Evolutionary conservation across 805 yeast species (phyloP), one percentile per base, ranked within the genome.

Genomic region (Komagataella kurtzmanii): DNA sequence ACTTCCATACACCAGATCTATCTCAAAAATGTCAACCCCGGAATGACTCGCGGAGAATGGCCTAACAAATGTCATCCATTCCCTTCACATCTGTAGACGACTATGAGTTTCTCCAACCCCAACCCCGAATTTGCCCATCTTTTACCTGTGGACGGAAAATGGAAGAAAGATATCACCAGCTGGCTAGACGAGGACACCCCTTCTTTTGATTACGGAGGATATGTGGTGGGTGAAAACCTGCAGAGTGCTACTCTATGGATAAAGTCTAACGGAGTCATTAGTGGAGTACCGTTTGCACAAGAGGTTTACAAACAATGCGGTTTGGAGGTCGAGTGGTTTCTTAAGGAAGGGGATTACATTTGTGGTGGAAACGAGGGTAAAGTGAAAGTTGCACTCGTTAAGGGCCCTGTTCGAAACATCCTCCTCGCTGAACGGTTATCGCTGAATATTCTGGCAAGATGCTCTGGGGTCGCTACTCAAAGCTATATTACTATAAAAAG

Each of bases 141-240:
- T 46, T 72, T 91, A 24, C 96, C 97, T 0, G 67, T 73, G 4
- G 79, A 77, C 52, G 95, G 96, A 3, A 71, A 70, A 49, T 91
- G 98, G 98, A 88, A 81, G 62, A 77, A 76, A 50, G 83, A 82
- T 54, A 79, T 91, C 55, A 79, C 88, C 7, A 73, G 70, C 47
- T 90, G 88, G 83, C 70, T 90, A 12, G 71, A 77, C 4, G 98
- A 90, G 61, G 98, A 90, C 60, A 91, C 86, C 14, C 97, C 98
- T 1, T 80, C 95, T 0, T 91, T 91, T 59, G 98, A 90, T 65
- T 85, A 83, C 59, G 98, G 98, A 40, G 98, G 97, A 2, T 88
- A 70, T 60, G 98, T 91, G 2, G 98, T 91, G n/a, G 97, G 98
- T 10, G 75, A 76, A 51, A 82, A 75, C 47, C 57, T 58, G 3